These are phyloP conservation scores for Leccinellum rugosiceps DNA, from an alignment of 768 basidiomycete species.

Conservation along the genomic window DNA sequence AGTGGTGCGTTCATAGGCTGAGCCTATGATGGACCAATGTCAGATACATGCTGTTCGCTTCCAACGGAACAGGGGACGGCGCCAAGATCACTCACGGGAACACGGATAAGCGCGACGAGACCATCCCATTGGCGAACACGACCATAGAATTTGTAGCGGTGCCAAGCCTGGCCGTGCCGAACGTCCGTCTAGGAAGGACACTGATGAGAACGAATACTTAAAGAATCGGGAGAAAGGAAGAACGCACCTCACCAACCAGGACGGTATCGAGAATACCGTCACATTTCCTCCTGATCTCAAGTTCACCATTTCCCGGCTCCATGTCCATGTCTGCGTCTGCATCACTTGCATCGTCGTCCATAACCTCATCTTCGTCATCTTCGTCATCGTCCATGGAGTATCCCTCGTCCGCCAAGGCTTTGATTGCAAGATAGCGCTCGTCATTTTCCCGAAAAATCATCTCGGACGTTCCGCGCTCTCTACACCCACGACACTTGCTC, in stretches of 20 bases:
- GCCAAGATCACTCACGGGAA: slow-evolving; percentile 27
- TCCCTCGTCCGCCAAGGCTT: slow-evolving; percentile 9
- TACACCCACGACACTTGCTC: slow-evolving; percentile 35
- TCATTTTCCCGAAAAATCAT: slow-evolving; percentile 30
- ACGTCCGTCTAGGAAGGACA: slow-evolving; percentile 42
- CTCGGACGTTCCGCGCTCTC: slow-evolving; percentile 26
- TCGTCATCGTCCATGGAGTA: slow-evolving; percentile 19
- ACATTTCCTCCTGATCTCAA: slow-evolving; percentile 36
- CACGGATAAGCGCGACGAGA: slow-evolving; percentile 49
- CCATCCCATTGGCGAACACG: slow-evolving; percentile 60
- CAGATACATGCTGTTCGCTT: slow-evolving; percentile 2
- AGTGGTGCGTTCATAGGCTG: slow-evolving; percentile 4
- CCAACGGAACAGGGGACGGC: neutral
- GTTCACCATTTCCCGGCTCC: slow-evolving; percentile 21
- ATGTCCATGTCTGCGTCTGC: slow-evolving; percentile 25
- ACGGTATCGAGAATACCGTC: slow-evolving; percentile 59
- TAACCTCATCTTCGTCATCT: slow-evolving; percentile 27
- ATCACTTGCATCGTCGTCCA: slow-evolving; percentile 27
- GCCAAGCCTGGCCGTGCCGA: slow-evolving; percentile 46
- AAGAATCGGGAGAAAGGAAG: neutral
- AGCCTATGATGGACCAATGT: slow-evolving; percentile 6
- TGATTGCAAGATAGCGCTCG: slow-evolving; percentile 19
- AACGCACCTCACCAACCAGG: slow-evolving; percentile 54
- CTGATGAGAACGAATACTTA: neutral
- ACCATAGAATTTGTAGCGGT: slow-evolving; percentile 46